Conservation (phyloP, 2,329 filamentous ascomycete genomes). For the Botrytis hyacinthi region DNA sequence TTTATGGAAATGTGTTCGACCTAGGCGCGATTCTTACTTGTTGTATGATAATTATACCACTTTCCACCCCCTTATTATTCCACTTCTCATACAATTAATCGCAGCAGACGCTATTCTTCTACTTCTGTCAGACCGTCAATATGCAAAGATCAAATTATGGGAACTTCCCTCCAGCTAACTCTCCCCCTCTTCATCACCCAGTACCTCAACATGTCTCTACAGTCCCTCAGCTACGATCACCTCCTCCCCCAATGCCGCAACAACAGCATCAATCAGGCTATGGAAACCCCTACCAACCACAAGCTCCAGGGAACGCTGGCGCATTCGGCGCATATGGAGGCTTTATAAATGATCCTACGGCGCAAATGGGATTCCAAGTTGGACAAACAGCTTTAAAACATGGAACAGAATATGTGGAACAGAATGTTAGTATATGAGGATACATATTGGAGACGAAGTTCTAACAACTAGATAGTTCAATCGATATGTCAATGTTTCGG, state of each 20-base stretch:
- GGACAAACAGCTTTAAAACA: conserved; percentile 89
- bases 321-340: conserved; percentile 75
- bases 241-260: conserved; percentile 74
- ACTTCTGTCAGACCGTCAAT: conserved; percentile 8
- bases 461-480: conserved; percentile 53
- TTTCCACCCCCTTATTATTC: background rate
- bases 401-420: conserved; percentile 90
- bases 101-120: background rate
- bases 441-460: background rate
- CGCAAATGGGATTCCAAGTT: conserved; percentile 92
- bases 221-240: conserved; percentile 93
- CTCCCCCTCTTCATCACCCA: conserved; percentile 92
- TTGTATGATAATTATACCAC: conserved; percentile 6
- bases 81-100: background rate
- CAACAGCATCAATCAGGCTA: conserved; percentile 62
- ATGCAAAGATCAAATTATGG: conserved; percentile 89
- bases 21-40: conserved; percentile 5
- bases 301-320: conserved; percentile 46
- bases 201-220: conserved; percentile 98
- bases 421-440: conserved; percentile 63
- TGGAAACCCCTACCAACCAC: conserved; percentile 73
- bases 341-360: conserved; percentile 94
- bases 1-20: conserved; percentile 26
- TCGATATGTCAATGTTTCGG: conserved; percentile 85
- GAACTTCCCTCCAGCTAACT: conserved; percentile 66